phyloP scores from a whole-genome alignment of 177 flowering plant genomes.

The Vitis hybrid region DNA sequence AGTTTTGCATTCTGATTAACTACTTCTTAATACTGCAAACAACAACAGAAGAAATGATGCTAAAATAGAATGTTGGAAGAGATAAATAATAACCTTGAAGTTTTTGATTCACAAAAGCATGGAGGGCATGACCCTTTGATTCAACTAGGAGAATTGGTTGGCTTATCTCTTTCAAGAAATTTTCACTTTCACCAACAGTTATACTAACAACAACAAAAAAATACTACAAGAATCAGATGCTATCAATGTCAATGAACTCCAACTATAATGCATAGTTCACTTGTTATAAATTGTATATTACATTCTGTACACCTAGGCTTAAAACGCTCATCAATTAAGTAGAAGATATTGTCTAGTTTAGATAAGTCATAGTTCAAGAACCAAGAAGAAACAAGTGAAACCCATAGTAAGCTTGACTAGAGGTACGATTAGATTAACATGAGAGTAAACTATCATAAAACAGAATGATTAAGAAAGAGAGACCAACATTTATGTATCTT shows the following conservation, averaged over 20 bases:
- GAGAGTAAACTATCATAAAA: too few species aligned
- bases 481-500: too few species aligned
- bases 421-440: too few species aligned
- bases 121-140: conserved; percentile 94
- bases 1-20: too few species aligned
- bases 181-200: conserved; percentile 57
- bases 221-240: neutral
- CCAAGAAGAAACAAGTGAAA: too few species aligned
- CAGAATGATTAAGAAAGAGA: too few species aligned
- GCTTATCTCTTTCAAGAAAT: conserved; percentile 50
- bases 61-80: neutral
- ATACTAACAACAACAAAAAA: conserved; percentile 50
- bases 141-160: conserved; percentile 61
- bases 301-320: neutral
- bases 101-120: conserved; percentile 75
- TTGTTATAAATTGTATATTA: neutral
- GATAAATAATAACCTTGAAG: too few species aligned
- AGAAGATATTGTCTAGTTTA: too few species aligned
- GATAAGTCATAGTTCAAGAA: too few species aligned
- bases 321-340: neutral
- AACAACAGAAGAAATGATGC: neutral
- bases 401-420: too few species aligned
- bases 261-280: neutral
- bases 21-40: neutral
- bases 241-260: neutral